A percentile compares a stretch with the other conserved stretches of the same genome.
phyloP scores from a whole-genome alignment of 75 land plant species.

The Azolla pinnata region DNA sequence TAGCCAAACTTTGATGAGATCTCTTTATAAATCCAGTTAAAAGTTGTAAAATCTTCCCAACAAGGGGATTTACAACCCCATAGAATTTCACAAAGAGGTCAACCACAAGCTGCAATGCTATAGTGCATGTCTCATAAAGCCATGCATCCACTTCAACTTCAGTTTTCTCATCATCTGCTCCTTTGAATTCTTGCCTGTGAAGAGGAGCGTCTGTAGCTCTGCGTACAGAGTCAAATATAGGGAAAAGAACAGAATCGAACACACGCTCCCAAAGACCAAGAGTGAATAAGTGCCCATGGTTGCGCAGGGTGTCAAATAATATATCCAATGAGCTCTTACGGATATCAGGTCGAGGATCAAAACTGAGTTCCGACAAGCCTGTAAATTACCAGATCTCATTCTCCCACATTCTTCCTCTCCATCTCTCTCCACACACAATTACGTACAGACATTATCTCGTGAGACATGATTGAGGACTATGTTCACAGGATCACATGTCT shows the following conservation, averaged over 20 bases:
- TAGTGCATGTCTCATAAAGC: conserved; percentile 96
- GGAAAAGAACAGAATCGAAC: conserved; percentile 91
- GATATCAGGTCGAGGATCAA: conserved; percentile 96
- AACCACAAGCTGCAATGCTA: conserved; percentile 91
- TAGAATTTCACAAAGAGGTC: conserved; percentile 97
- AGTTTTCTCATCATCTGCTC: conserved; percentile 36
- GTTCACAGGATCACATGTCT: no score
- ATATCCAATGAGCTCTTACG: conserved; percentile 90
- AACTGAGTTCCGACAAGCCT: conserved; percentile 97
- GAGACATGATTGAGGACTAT: no score
- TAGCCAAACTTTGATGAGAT: conserved; percentile 97
- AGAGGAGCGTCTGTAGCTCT: conserved; percentile 88
- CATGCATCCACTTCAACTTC: conserved; percentile 97
- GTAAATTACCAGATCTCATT: conserved; percentile 13
- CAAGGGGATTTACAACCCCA: conserved; percentile 68
- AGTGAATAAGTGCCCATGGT: conserved; percentile 91
- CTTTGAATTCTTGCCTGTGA: conserved; percentile 27
- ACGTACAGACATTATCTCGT: no score
- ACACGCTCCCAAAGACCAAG: conserved; percentile 92
- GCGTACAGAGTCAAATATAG: conserved; percentile 94
- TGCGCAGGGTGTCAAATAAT: conserved; percentile 84
- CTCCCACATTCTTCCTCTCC: neutral
- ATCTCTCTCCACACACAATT: no score
- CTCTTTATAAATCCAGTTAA: conserved; percentile 87
- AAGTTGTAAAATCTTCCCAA: conserved; percentile 62